Base-by-base conservation (phyloP, 2,329 filamentous ascomycete species). In the Pleurostoma richardsiae region DNA sequence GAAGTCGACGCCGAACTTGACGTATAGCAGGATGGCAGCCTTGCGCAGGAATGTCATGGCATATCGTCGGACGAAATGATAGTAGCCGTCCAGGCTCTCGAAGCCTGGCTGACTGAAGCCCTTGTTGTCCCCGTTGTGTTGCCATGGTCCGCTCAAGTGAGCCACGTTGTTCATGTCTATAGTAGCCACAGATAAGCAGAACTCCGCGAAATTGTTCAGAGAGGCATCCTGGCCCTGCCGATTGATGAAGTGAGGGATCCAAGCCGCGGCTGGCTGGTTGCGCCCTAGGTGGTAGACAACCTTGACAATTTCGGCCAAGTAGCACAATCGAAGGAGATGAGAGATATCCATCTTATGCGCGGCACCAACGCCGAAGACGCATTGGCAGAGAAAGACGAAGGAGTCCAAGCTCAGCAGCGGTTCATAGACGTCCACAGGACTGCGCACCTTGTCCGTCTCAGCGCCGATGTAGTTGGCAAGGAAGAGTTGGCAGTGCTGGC, bases 1-100 rank as follows among this genome's bases (percentile, higher is more conserved):
- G 58, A 97, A 91, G 54, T 96, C 88, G 43, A 97, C 82, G 19
- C 92, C 92, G 60, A 88, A 90, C 56, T 89, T 86, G 50, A 95
- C 85, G 62, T 97, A 85, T 52, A 97, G 80, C 36, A 97, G 80
- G 42, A 99, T 80, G 40, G 83, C 78, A 6, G 79, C 77, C 69
- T 99, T 99, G 49, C 94, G 86, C 38, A 99, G 73, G 70, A 96
- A 99, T 0, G 83, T 77, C n/a, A 96, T 74, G 4, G 90, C 90
- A 59, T 97, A 99, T 58, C 86, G 90, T 52, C 84, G 82, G 28
- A 89, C 77, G 55, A 85, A 82, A 6, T 66, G 66, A 56, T 82
- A 79, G 63, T 79, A 79, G 30, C 71, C 73, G 45, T 73, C 70
- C 31, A 82, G 59, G 43, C 69, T 73, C 47, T 79, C 67, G 41